phyloP scores from a whole-genome alignment of 1,139 yeast species.

The Debaryomyces sp. region DNA sequence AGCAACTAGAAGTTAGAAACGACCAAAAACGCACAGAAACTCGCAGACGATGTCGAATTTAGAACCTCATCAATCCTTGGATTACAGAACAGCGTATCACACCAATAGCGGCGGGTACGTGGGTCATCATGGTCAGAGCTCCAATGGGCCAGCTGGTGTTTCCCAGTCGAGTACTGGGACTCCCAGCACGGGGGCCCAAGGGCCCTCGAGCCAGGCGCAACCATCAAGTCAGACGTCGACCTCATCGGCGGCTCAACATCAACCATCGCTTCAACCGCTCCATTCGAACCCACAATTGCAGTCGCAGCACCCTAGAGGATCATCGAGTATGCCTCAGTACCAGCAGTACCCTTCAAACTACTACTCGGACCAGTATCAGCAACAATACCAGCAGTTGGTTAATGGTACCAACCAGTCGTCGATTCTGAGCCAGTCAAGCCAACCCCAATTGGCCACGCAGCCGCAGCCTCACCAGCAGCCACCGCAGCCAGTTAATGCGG shows the following conservation, averaged over 20 bases:
- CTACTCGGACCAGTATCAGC: conserved; percentile 14
- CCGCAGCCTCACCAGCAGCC: conserved; percentile 9
- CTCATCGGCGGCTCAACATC: conserved; percentile 5
- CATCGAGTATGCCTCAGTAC: conserved; percentile 13
- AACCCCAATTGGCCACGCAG: conserved; percentile 1
- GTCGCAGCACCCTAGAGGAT: conserved; percentile 11
- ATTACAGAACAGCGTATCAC: conserved; percentile 13
- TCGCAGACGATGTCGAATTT: conserved; percentile 12
- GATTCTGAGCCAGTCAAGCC: conserved; percentile 14
- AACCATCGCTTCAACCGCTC: conserved; percentile 6
- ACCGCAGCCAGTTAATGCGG: conserved; percentile 13
- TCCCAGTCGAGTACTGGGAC: conserved; percentile 1
- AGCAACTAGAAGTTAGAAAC: neutral
- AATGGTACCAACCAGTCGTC: conserved; percentile 18
- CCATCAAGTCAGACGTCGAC: conserved; percentile 7
- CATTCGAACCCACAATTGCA: conserved; percentile 8
- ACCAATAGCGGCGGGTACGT: conserved; percentile 5
- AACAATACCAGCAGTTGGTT: conserved; percentile 14
- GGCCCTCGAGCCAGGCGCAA: conserved; percentile 9
- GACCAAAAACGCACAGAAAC: neutral
- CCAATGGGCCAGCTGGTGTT: neutral
- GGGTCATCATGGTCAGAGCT: conserved; percentile 1
- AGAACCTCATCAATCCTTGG: conserved; percentile 12
- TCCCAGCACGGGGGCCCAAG: conserved; percentile 7
- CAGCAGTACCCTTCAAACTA: conserved; percentile 13